Base-by-base conservation (phyloP, 2,329 filamentous ascomycete species). In the Aspergillus sp. region DNA sequence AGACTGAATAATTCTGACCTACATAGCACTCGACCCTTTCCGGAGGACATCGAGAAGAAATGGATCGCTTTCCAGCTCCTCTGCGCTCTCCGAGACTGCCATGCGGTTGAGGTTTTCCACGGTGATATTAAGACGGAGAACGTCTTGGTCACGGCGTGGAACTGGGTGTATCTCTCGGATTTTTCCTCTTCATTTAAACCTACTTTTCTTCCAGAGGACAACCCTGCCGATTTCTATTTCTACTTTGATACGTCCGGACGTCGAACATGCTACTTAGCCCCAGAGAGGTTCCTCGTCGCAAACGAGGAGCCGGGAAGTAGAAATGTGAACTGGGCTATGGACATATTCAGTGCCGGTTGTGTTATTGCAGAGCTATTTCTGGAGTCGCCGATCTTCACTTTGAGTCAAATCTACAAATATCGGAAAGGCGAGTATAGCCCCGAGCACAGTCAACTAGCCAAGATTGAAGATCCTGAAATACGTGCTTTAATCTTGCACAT, bases 121-220 rank as follows among this genome's bases (percentile, higher is more conserved):
- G 96, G 95, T 57, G 96, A 99, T 70, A 98, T 99, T 79, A 99
- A 99, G 80, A 95, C 93, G 1, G 93, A 99, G 75, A 99, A 99
- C 68, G 87, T 96, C 37, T 81, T 99, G 48, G 93, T 99, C 51
- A 99, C 95, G 0, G 98, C 95, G 6, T 99, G 95, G 95, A 97
- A 98, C 77, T 99, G 96, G 95, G 83, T 99, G 2, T 99, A 98
- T 72, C 83, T 99, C 39, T 89, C 93, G n/a, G 95, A 99, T 74
- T 99, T 98, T 73, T 96, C 93, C 4, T 92, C 93, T 0, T 89
- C 90, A 0, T 98, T 96, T 79, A 99, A 99, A 71, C 95, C 93
- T 11, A 90, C 93, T 5, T 91, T 91, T 73, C 81, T 99, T 3
- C 95, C 95, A 3, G 93, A 97, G 73, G 93, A 99, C 69, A 98